Evolutionary conservation across 169 alveolate genomes (phyloP), one percentile per base, ranked within the genome.

Genomic region (Eimeria brunetti): DNA sequence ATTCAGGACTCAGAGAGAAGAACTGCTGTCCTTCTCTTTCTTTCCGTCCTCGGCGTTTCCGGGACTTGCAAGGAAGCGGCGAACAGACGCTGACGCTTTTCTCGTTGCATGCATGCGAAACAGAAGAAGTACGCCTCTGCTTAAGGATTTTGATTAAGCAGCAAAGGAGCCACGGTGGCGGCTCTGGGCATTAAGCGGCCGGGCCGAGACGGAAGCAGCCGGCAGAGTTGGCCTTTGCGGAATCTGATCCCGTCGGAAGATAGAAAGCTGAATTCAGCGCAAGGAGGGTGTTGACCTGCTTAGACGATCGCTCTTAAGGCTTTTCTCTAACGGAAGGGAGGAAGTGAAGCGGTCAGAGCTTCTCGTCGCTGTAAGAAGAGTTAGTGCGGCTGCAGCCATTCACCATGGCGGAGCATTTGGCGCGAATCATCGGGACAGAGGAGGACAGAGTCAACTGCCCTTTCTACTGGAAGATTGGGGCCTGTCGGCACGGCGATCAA

Each of bases 371-470:
- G 58, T n/a, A 41, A 20, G 58, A 11, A 46, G 73, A n/a, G 83
- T 64, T 67, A 27, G 38, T 56, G 62, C 41, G 53, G 49, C 56
- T 20, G 16, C 75, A 81, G 94, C 41, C 76, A 41, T 41, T 53
- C 88, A 92, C 91, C 89, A 99, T 99, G 99, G 99, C 99, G 80
- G 99, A 99, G 98, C 99, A 99, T 90, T 97, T 99, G 89, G 99
- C 99, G 53, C 97, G 99, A 89, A 99, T 99, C 81, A 98, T 98
- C 88, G 99, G 99, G 33, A 99, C 99, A 33, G 99, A 99, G 97
- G 99, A 99, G 97, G 99, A 99, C 96, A 98, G 99, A 96, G 99
- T 99, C n/a, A 99, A 99, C 96, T 99, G 99, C 95, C 99, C 99
- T 36, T 99, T 99, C 97, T 99, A 99, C 97, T 99, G 99, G 99